Base-by-base conservation (phyloP, 2,329 filamentous ascomycete genomes). In the Colletotrichum chlorophyti region DNA sequence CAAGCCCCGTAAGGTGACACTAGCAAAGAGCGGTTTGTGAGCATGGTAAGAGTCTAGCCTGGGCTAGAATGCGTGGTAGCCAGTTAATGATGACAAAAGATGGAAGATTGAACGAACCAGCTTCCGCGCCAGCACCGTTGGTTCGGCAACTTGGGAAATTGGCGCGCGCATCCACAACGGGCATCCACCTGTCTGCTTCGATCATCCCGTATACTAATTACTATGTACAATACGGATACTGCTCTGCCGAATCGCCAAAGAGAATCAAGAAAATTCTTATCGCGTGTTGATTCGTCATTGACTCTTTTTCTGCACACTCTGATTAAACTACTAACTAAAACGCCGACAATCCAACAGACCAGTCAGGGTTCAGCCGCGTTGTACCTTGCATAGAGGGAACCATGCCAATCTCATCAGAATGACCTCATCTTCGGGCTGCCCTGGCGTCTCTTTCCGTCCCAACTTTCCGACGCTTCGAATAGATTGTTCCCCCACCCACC, bases 381-480 rank as follows among this genome's bases (percentile, higher is more conserved):
- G 38, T 45, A 34, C 51, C 43, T 46, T 57, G 57, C 45, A 45
- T 45, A n/a, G 26, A 38, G n/a, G 15, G 29, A 29, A 42, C 50
- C 34, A 47, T 42, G 50, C 42, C 21, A 14, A 31, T n/a, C 55
- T 29, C 27, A 23, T 41, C 15, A 43, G 43, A 32, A 57, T 50
- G 57, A 60, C 51, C 38, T 60, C 51, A 60, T 40, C 37, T 38
- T 26, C 37, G 29, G 31, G 23, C 6, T n/a, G 38, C 29, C 21
- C 32, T 38, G 31, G 15, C 21, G 40, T 58, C 29, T n/a, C 21
- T 27, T 41, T 42, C 43, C 50, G 31, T 62, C 57, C 51, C 46
- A 62, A 46, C 50, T 60, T 60, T 60, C 50, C 19, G 52, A 57
- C 40, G 60, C 60, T 47, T 62, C 60, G 46, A 46, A 46, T 62